A percentile compares a stretch with the other conserved stretches of the same genome.
These are phyloP conservation scores for Camellia oleifera DNA, from an alignment of 179 eudicot species.

Conservation along the genomic window DNA sequence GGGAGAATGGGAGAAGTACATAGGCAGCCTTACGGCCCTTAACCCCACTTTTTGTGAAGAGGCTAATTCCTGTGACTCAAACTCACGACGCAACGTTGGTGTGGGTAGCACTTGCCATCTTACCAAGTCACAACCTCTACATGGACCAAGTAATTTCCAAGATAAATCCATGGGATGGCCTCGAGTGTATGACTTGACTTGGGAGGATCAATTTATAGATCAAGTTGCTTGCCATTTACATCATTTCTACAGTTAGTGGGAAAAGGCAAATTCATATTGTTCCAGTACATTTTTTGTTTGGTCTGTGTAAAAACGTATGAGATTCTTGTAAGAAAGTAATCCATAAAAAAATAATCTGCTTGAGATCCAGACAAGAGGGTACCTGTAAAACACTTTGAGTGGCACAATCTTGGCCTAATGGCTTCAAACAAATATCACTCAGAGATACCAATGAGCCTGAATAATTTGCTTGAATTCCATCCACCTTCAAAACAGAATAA, in stretches of 20 bases:
- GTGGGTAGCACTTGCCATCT: neutral
- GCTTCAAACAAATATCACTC: slow-evolving; percentile 92
- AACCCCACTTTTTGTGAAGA: no score
- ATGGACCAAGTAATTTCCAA: neutral
- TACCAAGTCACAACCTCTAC: neutral
- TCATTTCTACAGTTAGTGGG: neutral
- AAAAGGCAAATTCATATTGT: neutral
- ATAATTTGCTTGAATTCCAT: slow-evolving; percentile 78
- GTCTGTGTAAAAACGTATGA: neutral
- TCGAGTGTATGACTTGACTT: neutral
- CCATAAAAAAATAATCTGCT: neutral
- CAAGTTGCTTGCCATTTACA: neutral
- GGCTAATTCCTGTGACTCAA: no score
- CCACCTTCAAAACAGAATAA: slow-evolving; percentile 54
- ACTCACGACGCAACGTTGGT: no score
- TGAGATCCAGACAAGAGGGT: slow-evolving; percentile 5
- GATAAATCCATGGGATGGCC: neutral
- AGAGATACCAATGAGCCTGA: slow-evolving; percentile 72
- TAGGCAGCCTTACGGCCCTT: no score
- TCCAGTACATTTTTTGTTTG: neutral
- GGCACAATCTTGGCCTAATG: slow-evolving; percentile 97
- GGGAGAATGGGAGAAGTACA: no score
- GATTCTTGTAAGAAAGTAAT: neutral
- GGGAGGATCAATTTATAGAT: neutral
- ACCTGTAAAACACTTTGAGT: slow-evolving; percentile 98